phyloP scores from a whole-genome alignment of 768 basidiomycete species.

The Lactarius sp. region DNA sequence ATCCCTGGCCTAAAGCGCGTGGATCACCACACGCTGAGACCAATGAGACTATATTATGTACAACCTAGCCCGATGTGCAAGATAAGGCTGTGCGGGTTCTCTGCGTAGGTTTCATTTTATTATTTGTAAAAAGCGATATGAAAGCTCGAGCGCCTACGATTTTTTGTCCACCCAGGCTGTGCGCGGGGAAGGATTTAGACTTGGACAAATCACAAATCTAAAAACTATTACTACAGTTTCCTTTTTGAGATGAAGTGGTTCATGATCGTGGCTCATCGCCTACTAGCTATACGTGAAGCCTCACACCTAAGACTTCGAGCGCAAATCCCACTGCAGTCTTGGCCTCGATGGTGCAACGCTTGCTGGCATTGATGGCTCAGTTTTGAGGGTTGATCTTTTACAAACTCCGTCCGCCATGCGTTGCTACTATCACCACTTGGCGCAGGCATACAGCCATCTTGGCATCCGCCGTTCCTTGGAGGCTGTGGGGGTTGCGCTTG shows the following conservation, averaged over 20 bases:
- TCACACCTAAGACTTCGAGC: background rate
- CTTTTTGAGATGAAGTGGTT: constrained; percentile 12
- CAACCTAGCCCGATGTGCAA: constrained; percentile 1
- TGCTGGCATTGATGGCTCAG: background rate
- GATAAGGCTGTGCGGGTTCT: constrained; percentile 20
- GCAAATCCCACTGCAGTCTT: background rate
- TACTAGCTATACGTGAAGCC: background rate
- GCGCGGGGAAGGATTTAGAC: constrained; percentile 6
- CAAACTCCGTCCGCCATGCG: constrained; percentile 18
- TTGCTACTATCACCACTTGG: constrained; percentile 10
- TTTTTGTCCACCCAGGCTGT: background rate
- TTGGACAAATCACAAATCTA: constrained; percentile 1
- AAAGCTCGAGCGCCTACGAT: constrained; percentile 3
- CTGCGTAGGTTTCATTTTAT: constrained; percentile 7
- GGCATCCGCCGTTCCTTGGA: background rate
- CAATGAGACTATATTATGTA: constrained; percentile 3
- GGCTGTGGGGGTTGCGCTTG: background rate
- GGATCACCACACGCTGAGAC: constrained; percentile 19
- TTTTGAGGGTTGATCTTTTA: background rate
- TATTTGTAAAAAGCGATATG: constrained; percentile 8
- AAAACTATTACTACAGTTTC: constrained; percentile 11
- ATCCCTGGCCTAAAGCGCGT: constrained; percentile 20
- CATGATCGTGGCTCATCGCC: background rate
- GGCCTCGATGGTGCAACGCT: background rate
- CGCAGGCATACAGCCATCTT: constrained; percentile 1